Conservation (phyloP, 345 rosid species). For the Draba incana region DNA sequence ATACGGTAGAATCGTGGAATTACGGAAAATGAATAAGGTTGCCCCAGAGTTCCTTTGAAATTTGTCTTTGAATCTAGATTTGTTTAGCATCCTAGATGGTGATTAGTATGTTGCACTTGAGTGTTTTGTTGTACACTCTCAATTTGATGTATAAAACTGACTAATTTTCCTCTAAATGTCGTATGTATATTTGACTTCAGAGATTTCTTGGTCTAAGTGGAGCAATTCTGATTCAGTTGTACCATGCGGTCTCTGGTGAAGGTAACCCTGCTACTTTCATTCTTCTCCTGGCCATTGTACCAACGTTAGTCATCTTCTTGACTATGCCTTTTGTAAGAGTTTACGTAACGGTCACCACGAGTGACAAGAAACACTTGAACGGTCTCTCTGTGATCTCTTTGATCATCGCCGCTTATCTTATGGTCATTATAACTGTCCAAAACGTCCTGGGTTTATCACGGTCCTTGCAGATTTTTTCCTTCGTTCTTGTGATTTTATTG, state of each 20-base stretch:
- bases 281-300: slow-evolving; percentile 73
- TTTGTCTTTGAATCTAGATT: not conserved
- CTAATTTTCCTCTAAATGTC: not conserved
- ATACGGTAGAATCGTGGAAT: no score
- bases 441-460: slow-evolving; percentile 57
- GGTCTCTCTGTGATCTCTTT: slow-evolving; percentile 71
- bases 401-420: slow-evolving; percentile 66
- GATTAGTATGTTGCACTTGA: not conserved
- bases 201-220: slow-evolving; percentile 95
- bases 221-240: slow-evolving; percentile 73
- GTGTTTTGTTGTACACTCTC: not conserved
- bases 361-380: slow-evolving; percentile 73
- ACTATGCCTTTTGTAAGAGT: slow-evolving; percentile 70
- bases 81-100: not conserved
- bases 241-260: slow-evolving; percentile 50
- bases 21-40: not conserved
- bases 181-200: slow-evolving; percentile 44
- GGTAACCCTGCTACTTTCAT: slow-evolving; percentile 66
- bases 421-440: slow-evolving; percentile 55
- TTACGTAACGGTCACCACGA: slow-evolving; percentile 46
- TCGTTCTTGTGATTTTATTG: slow-evolving; percentile 54
- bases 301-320: slow-evolving; percentile 58
- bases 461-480: slow-evolving; percentile 52
- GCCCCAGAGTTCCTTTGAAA: no score
- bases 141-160: not conserved